These are phyloP conservation scores for Mycena latifolia DNA, from an alignment of 768 basidiomycete species.

Conservation along the genomic window DNA sequence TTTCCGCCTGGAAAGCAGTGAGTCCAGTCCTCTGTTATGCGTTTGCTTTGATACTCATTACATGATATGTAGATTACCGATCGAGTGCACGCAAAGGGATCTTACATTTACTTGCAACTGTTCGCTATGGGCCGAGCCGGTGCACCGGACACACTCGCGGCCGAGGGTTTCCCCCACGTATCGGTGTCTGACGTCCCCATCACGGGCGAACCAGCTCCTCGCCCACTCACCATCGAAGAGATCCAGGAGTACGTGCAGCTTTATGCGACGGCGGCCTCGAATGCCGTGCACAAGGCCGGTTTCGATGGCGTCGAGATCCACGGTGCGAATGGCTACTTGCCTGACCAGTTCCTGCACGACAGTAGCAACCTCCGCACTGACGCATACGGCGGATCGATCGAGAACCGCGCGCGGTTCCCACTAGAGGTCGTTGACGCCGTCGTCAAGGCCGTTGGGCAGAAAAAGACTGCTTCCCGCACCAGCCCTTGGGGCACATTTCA, in stretches of 20 bases:
- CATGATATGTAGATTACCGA: slow-evolving; percentile 1
- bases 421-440: too few relatives aligned
- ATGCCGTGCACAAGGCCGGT: background rate
- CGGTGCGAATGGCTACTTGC: background rate
- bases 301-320: background rate
- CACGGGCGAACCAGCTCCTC: background rate
- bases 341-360: too few relatives aligned
- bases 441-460: slow-evolving; percentile 29
- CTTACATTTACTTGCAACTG: background rate
- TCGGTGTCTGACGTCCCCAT: background rate
- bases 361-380: too few relatives aligned
- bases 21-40: background rate
- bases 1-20: background rate
- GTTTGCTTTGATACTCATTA: background rate
- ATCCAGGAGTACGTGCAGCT: background rate
- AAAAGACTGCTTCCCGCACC: too few relatives aligned
- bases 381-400: too few relatives aligned
- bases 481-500: background rate
- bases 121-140: background rate
- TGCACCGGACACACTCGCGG: background rate
- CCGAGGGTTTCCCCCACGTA: background rate
- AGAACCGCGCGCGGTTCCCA: too few relatives aligned
- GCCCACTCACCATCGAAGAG: background rate
- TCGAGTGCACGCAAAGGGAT: background rate
- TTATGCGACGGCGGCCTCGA: background rate